Evolutionary conservation across 768 basidiomycete species (phyloP).

Genomic region (Suillus sp.): DNA sequence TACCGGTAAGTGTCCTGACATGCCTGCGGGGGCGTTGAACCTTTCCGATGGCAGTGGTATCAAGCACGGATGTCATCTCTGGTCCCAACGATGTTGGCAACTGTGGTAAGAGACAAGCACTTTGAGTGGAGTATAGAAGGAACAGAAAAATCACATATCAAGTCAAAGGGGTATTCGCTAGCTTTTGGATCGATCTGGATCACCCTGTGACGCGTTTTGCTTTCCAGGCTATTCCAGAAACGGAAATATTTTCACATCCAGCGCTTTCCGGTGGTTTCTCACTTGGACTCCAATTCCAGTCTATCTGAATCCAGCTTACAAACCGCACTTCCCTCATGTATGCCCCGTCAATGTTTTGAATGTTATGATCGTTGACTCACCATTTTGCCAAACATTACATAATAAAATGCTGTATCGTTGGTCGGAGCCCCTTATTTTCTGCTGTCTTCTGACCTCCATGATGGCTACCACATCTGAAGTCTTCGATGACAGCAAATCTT

Average conservation of each 20-base stretch:
- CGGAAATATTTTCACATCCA: not conserved
- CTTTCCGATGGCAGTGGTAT: slow-evolving; percentile 65
- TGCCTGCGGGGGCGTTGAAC: slow-evolving; percentile 57
- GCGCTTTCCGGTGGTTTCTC: too few relatives aligned
- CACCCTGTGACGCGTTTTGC: not conserved
- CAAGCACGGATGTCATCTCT: slow-evolving; percentile 65
- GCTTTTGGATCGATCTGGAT: not conserved
- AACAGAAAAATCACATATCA: not conserved
- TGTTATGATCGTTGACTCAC: too few relatives aligned
- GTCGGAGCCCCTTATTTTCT: too few relatives aligned
- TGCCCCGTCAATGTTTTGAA: too few relatives aligned
- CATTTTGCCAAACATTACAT: too few relatives aligned
- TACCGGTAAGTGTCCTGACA: slow-evolving; percentile 69
- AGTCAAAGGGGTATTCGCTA: not conserved
- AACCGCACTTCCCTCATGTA: too few relatives aligned
- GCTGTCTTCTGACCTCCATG: too few relatives aligned
- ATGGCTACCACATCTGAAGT: too few relatives aligned
- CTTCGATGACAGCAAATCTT: too few relatives aligned
- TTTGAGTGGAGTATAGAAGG: not conserved
- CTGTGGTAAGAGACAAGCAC: not conserved
- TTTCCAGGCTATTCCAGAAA: not conserved
- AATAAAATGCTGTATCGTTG: too few relatives aligned
- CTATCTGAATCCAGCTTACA: too few relatives aligned
- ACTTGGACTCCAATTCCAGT: too few relatives aligned
- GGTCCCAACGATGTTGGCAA: not conserved